Percentiles rank a stretch among this genome's conserved stretches.
These are phyloP conservation scores for Lasiosphaeris hirsuta DNA, from an alignment of 495 filamentous ascomycete species.

Conservation along the genomic window DNA sequence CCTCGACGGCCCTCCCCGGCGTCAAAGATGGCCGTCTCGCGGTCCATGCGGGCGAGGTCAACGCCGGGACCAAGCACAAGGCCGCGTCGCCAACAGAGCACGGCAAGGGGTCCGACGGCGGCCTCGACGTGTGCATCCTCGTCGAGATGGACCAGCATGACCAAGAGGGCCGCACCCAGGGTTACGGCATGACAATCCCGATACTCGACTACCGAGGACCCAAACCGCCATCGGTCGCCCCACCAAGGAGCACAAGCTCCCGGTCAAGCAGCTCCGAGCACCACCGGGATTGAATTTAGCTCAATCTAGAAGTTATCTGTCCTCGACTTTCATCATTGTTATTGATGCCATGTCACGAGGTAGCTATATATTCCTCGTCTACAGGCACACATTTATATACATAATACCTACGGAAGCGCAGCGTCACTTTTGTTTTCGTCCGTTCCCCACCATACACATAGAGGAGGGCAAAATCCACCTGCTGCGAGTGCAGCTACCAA, in stretches of 20 bases:
- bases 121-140: conserved; percentile 63
- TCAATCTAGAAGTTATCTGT: too few species aligned
- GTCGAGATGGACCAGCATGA: conserved; percentile 71
- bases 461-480: too few species aligned
- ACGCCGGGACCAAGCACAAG: conserved; percentile 62
- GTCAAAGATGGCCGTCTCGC: conserved; percentile 60
- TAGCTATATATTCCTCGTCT: too few species aligned
- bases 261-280: background rate
- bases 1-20: conserved; percentile 18
- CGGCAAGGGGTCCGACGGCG: conserved; percentile 54
- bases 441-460: too few species aligned
- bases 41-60: conserved; percentile 61
- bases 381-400: too few species aligned
- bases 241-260: conserved; percentile 7
- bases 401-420: too few species aligned
- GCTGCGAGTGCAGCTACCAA: too few species aligned
- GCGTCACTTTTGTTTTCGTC: too few species aligned
- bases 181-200: conserved; percentile 65
- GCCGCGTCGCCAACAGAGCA: conserved; percentile 54
- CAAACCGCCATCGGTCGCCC: conserved; percentile 20
- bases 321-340: too few species aligned
- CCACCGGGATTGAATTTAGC: too few species aligned
- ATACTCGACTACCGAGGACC: conserved; percentile 37
- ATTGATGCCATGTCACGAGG: too few species aligned
- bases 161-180: conserved; percentile 56